Base-by-base conservation (phyloP, 202 grass and related monocot species). In the Musa balbisiana region DNA sequence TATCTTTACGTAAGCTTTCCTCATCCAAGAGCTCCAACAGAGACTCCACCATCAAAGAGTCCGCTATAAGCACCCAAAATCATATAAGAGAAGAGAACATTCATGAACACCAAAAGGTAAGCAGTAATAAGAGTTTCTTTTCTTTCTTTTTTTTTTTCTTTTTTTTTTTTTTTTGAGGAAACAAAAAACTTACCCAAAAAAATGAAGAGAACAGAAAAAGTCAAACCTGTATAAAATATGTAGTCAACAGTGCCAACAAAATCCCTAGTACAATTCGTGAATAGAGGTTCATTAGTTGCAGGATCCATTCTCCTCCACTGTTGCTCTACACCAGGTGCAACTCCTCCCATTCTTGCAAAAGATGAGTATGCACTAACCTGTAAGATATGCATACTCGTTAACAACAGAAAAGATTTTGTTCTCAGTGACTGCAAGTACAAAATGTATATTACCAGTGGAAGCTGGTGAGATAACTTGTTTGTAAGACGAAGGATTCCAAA, bases 341-440 rank as follows among this genome's bases (percentile, higher is more conserved):
- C 75, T 80, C 85, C 85, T 20, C 81, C 79, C 82, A 87, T 82
- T 80, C 96, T 99, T 72, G 91, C 91, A 87, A 99, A 90, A 63
- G 96, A 90, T 82, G 96, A 95, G 78, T 99, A 99, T 50, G 96
- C 91, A 85, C 96, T 99, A 43, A 99, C 96, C 96, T 99, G 80
- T 62, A 63, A 76, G 73, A 76, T 72, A 49, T 10, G 21, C 49
- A 51, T 1, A 13, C 15, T 33, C 5, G 4, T 43, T 8, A 33
- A 27, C 29, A 43, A 43, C 33, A 8, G 33, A 43, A 43, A 43
- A 43, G 33, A 43, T 43, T 43, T 43, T 43, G 33, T 43, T 43
- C 33, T 43, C 33, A 43, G 33, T 43, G 33, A 43, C 29, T 33
- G 29, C 33, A 43, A 43, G 33, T 6, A 43, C 33, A 43, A 43